phyloP scores from a whole-genome alignment of 495 filamentous ascomycete genomes.

The Neurospora sp. region DNA sequence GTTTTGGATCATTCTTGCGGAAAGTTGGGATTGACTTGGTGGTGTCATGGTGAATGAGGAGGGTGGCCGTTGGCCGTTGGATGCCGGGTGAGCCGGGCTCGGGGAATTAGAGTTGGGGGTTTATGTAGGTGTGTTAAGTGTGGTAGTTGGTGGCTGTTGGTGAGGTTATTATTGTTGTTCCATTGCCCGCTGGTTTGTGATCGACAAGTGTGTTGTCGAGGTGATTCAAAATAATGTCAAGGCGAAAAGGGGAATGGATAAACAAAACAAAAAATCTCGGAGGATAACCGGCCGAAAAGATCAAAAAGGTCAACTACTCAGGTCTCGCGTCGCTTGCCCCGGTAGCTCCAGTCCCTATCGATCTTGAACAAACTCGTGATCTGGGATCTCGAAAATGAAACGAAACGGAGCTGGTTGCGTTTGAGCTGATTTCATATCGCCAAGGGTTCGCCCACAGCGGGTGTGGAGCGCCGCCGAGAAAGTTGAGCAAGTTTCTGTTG shows the following conservation, averaged over 20 bases:
- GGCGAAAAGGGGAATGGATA: neutral
- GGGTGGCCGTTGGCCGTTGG: neutral
- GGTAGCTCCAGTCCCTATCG: neutral
- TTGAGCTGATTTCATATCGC: neutral
- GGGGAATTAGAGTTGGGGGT: neutral
- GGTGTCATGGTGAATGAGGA: neutral
- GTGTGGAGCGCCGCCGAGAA: neutral
- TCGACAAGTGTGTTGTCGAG: neutral
- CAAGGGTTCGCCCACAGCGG: neutral
- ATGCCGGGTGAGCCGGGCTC: neutral
- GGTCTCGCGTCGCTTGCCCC: neutral
- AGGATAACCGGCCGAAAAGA: neutral
- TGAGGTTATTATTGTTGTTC: neutral
- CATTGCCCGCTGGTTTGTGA: neutral
- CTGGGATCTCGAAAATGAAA: neutral
- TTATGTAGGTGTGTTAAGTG: neutral
- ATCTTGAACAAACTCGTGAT: neutral
- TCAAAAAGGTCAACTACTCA: neutral
- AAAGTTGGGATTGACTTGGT: neutral
- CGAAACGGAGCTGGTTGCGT: neutral
- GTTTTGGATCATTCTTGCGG: conserved; percentile 24
- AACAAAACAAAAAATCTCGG: neutral
- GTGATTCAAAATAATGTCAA: neutral
- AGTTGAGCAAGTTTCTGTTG: neutral
- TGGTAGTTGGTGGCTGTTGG: neutral